These are phyloP conservation scores for Acrocalymma vagum DNA, from an alignment of 2,329 filamentous ascomycete species.

Conservation along the genomic window DNA sequence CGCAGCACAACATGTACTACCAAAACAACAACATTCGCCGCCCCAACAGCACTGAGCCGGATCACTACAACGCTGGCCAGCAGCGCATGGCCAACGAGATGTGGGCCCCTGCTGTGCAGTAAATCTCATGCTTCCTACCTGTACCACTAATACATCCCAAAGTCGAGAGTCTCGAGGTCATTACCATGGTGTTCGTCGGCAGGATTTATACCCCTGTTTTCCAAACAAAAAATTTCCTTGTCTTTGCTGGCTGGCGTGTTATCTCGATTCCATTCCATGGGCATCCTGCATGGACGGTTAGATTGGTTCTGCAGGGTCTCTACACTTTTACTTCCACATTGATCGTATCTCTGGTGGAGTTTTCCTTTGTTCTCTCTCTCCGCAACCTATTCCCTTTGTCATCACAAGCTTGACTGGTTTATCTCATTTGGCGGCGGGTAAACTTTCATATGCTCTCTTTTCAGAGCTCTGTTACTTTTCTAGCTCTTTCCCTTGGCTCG, in stretches of 20 bases:
- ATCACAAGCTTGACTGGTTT: conserved; percentile 31
- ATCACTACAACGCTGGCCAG: conserved; percentile 57
- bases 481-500: conserved; percentile 15
- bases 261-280: conserved; percentile 31
- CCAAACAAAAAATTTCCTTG: conserved; percentile 44
- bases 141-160: conserved; percentile 40
- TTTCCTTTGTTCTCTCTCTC: conserved; percentile 32
- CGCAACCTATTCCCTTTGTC: conserved; percentile 34
- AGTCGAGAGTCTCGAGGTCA: conserved; percentile 34
- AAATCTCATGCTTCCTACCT: conserved; percentile 29
- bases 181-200: conserved; percentile 47
- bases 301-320: conserved; percentile 30
- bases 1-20: conserved; percentile 74
- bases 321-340: conserved; percentile 19
- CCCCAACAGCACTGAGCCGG: conserved; percentile 75
- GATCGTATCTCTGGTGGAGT: conserved; percentile 21
- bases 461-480: too few species aligned
- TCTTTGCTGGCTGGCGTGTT: conserved; percentile 37
- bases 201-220: conserved; percentile 52
- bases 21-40: conserved; percentile 74
- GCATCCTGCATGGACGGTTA: conserved; percentile 36
- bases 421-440: conserved; percentile 18
- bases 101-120: conserved; percentile 54
- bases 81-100: conserved; percentile 48
- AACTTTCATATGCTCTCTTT: too few species aligned